These are phyloP conservation scores for Boletus barrowsii DNA, from an alignment of 768 basidiomycete genomes.

Conservation along the genomic window DNA sequence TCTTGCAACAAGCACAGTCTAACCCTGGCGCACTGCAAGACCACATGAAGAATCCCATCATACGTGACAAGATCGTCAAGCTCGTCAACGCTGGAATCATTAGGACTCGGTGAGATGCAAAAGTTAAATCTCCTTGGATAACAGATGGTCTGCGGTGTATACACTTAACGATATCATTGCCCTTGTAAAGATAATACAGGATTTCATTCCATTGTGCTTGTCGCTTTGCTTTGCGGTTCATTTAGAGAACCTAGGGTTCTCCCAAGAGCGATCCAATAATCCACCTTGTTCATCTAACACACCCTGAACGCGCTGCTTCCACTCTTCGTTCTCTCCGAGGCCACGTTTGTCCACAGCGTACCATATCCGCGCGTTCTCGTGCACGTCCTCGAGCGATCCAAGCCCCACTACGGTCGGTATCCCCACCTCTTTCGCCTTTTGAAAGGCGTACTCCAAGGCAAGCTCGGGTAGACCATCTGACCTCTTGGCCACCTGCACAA, in stretches of 20 bases:
- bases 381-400: constrained; percentile 69
- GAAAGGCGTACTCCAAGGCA: constrained; percentile 71
- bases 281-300: constrained; percentile 40
- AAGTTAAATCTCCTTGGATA: constrained; percentile 9
- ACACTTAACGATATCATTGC: constrained; percentile 19
- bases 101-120: constrained; percentile 60
- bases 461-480: constrained; percentile 53
- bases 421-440: constrained; percentile 39
- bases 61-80: constrained; percentile 82
- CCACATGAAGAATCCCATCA: constrained; percentile 91
- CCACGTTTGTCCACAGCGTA: constrained; percentile 47
- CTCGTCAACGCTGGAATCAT: constrained; percentile 92
- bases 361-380: constrained; percentile 70
- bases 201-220: not conserved
- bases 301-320: constrained; percentile 38
- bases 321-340: constrained; percentile 34
- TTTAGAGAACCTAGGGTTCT: constrained; percentile 42
- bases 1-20: constrained; percentile 86
- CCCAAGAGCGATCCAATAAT: constrained; percentile 70
- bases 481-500: constrained; percentile 29
- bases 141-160: constrained; percentile 13
- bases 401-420: constrained; percentile 73
- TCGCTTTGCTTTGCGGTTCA: not conserved
- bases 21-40: constrained; percentile 89
- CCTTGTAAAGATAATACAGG: constrained; percentile 24